A percentile compares a stretch with the other conserved stretches of the same genome.
phyloP scores from a whole-genome alignment of 257 asterid genomes.

The Vinca minor region DNA sequence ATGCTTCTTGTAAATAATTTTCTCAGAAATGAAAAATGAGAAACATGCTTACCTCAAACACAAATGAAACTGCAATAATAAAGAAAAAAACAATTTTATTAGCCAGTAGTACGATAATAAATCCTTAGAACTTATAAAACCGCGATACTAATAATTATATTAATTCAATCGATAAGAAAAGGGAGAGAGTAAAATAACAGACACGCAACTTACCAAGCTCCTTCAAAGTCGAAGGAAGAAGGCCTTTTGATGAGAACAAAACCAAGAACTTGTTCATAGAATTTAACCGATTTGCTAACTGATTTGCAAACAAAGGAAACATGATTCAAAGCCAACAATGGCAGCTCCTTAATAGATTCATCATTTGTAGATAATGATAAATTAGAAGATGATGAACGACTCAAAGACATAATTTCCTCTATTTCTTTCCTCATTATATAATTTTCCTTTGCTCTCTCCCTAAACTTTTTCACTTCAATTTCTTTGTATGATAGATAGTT shows the following conservation, averaged over 20 bases:
- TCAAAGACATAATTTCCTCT: conserved; percentile 7
- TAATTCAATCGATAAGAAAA: too few species aligned
- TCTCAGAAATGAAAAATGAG: too few species aligned
- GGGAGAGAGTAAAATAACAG: too few species aligned
- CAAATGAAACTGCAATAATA: too few species aligned
- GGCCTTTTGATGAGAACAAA: conserved; percentile 73
- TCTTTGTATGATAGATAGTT: neutral
- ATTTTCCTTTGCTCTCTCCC: too few species aligned
- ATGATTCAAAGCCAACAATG: conserved; percentile 54
- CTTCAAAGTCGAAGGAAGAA: conserved; percentile 74
- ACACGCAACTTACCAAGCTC: conserved; percentile 67
- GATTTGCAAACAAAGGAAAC: conserved; percentile 71
- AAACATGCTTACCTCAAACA: too few species aligned
- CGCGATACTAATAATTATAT: too few species aligned
- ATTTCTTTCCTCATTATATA: neutral
- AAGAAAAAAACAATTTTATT: too few species aligned
- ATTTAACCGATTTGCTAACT: conserved; percentile 40
- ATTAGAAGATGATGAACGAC: conserved; percentile 10
- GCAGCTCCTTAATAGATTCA: conserved; percentile 21
- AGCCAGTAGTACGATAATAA: too few species aligned
- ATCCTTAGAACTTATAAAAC: too few species aligned
- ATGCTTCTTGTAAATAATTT: too few species aligned
- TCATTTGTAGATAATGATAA: conserved; percentile 1
- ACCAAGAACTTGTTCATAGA: conserved; percentile 62
- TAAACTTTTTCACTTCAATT: neutral